Conservation (phyloP, 306 rosid genomes). For the Astragalus glycyphyllos region DNA sequence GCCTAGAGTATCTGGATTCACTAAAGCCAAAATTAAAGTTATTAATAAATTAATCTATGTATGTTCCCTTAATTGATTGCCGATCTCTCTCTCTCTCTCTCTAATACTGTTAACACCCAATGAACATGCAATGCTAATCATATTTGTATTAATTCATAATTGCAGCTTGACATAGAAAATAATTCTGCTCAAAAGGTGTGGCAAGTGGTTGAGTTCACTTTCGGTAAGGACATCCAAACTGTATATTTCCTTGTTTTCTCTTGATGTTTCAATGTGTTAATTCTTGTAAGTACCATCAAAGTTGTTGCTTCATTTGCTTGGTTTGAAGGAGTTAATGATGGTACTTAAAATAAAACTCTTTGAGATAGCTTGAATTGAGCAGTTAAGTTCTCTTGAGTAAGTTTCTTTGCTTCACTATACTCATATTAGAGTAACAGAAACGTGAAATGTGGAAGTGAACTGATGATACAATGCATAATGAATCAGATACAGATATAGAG, state of each 20-base stretch:
- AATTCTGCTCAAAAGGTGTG: constrained; percentile 79
- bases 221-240: constrained; percentile 66
- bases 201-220: constrained; percentile 84
- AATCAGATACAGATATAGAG: too few species aligned
- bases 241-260: constrained; percentile 24
- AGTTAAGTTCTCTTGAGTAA: constrained; percentile 16
- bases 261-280: constrained; percentile 6
- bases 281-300: constrained; percentile 20
- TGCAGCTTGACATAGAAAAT: constrained; percentile 88
- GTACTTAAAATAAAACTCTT: constrained; percentile 5
- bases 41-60: too few species aligned
- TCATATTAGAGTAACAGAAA: too few species aligned
- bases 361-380: constrained; percentile 23
- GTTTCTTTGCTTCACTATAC: constrained; percentile 32
- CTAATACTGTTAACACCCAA: too few species aligned
- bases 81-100: too few species aligned
- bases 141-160: constrained; percentile 40
- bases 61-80: too few species aligned
- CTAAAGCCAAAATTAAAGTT: too few species aligned
- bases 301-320: constrained; percentile 8
- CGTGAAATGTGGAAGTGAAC: too few species aligned
- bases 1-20: too few species aligned
- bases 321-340: constrained; percentile 12
- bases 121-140: too few species aligned
- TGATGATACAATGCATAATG: too few species aligned